Percentiles rank a stretch among this genome's conserved stretches.
These are phyloP conservation scores for Metschnikowia noctiluminum DNA, from an alignment of 805 yeast genomes.

Conservation along the genomic window DNA sequence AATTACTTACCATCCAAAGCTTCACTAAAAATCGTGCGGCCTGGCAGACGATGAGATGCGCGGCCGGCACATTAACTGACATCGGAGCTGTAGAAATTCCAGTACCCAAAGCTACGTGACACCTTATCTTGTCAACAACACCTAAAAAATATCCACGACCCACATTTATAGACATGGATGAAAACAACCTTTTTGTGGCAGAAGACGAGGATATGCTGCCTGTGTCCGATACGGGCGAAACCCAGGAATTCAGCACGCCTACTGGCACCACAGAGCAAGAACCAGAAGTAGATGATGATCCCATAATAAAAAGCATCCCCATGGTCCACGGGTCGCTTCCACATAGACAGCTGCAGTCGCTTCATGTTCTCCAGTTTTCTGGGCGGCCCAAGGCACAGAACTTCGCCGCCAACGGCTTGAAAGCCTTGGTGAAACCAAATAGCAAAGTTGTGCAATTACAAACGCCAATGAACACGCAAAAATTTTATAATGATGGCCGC, in stretches of 20 bases:
- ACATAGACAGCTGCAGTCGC: constrained; percentile 21
- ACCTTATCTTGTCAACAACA: neutral
- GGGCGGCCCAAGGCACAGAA: constrained; percentile 49
- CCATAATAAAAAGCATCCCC: constrained; percentile 39
- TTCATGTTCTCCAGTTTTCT: constrained; percentile 37
- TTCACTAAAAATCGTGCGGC: too few species aligned
- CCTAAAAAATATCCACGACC: neutral
- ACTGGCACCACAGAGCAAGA: neutral
- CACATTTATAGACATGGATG: constrained; percentile 2
- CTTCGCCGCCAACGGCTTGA: constrained; percentile 31
- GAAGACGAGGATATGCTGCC: constrained; percentile 16
- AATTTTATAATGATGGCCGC: constrained; percentile 64
- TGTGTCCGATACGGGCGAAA: neutral
- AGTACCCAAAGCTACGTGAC: too few species aligned
- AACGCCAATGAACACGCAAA: constrained; percentile 65
- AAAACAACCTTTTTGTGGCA: constrained; percentile 16
- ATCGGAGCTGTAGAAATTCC: too few species aligned
- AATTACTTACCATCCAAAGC: too few species aligned
- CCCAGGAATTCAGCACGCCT: neutral
- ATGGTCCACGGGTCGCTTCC: constrained; percentile 28
- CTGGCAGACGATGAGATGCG: too few species aligned
- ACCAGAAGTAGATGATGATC: constrained; percentile 29
- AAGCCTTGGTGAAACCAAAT: constrained; percentile 55
- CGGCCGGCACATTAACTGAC: too few species aligned
- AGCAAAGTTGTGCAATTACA: constrained; percentile 70